Evolutionary conservation across 2,329 filamentous ascomycete genomes (phyloP), one percentile per base, ranked within the genome.

Genomic region (Stagonosporopsis tanaceti): DNA sequence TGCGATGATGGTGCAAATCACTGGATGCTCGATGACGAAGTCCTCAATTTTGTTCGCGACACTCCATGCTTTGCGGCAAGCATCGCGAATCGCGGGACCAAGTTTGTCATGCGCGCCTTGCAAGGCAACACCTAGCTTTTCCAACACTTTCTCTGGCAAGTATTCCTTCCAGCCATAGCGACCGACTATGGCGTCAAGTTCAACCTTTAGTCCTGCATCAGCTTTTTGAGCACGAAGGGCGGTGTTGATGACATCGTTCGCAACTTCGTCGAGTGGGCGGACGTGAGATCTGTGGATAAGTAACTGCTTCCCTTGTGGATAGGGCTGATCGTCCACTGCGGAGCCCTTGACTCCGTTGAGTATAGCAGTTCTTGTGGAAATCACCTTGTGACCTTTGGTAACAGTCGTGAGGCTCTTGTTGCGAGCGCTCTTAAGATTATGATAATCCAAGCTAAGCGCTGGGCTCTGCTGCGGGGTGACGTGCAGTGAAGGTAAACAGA

Each of bases 21-120:
- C 54, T 0, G 71, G 73, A 42, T 76, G 72, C 30, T 73, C 60
- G 20, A 64, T 57, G n/a, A 69, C 67, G 47, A 76, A 74, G 27
- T 61, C 67, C 28, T 71, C 57, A 27, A 69, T 63, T 3, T 58
- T 50, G 15, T 57, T 52, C 17, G 70, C 71, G 2, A 58, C 65
- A 8, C 66, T 57, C 50, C 61, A 67, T 4, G 69, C 63, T 12
- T 56, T 64, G 20, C 68, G 58, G 59, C 66, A 70, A 2, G 71
- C 73, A 6, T 65, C 56, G 27, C 57, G 63, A 14, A 73, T 51
- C 2, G 61, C 52, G 6, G 61, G 60, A 6, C 66, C 64, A 32
- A 75, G 65, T n/a, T 64, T 69, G 12, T 65, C 61, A 7, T 65
- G 35, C n/a, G 57, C 58, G 24, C 62, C 50, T 56, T 67, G 54